Conservation (phyloP, 2,329 filamentous ascomycete species). For the Sporothrix pseudoabietina region DNA sequence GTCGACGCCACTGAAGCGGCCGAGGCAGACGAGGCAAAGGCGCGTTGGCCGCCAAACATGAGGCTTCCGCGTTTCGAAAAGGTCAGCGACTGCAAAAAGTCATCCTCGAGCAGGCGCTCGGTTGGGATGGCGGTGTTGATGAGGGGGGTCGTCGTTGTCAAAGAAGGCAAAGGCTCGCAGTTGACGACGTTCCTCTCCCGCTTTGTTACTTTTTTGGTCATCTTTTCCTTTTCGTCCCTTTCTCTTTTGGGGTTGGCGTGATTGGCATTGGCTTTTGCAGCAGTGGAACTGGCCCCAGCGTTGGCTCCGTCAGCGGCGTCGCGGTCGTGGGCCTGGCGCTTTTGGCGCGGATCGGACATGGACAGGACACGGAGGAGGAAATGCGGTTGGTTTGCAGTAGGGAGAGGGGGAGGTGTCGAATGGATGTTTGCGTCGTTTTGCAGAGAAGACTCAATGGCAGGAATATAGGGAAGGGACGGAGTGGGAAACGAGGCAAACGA, state of each 20-base stretch:
- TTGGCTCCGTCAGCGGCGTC: background rate
- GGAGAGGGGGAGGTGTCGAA: background rate
- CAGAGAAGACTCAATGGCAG: background rate
- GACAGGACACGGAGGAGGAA: constrained; percentile 31
- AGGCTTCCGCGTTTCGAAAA: constrained; percentile 67
- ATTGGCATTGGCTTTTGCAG: background rate
- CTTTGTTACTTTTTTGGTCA: background rate
- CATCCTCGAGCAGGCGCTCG: constrained; percentile 59
- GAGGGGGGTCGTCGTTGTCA: constrained; percentile 42
- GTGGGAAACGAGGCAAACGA: constrained; percentile 20
- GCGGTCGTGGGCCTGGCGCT: constrained; percentile 1
- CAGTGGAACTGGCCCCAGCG: background rate
- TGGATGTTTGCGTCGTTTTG: background rate
- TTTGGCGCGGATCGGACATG: constrained; percentile 30
- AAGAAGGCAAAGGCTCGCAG: background rate
- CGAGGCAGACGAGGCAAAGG: constrained; percentile 31
- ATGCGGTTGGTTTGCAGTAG: background rate
- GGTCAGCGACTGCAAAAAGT: constrained; percentile 57
- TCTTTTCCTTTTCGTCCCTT: constrained; percentile 12
- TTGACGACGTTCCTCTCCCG: background rate
- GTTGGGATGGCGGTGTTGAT: constrained; percentile 60
- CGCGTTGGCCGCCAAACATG: constrained; percentile 57
- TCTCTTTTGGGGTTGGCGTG: constrained; percentile 16
- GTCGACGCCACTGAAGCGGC: background rate
- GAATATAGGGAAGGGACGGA: constrained; percentile 13